These are phyloP conservation scores for Lophiostoma macrostomum DNA, from an alignment of 495 filamentous ascomycete species.

Conservation along the genomic window DNA sequence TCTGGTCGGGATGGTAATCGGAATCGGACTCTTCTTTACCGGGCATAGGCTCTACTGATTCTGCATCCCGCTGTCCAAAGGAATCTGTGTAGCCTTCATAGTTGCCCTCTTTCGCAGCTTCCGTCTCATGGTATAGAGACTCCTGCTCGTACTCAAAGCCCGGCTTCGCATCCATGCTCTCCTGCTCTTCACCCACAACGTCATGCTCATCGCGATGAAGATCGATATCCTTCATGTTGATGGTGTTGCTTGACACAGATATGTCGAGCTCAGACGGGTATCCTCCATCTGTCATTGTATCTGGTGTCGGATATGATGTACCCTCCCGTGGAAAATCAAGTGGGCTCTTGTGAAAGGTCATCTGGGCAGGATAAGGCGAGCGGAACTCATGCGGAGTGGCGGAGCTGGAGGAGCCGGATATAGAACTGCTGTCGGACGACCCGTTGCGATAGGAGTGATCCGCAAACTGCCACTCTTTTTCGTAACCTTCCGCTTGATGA, in stretches of 20 bases:
- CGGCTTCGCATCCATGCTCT: conserved; percentile 24
- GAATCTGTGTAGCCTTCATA: conserved; percentile 20
- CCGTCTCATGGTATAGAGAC: conserved; percentile 7
- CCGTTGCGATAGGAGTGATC: conserved; percentile 6
- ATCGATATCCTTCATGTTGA: conserved; percentile 33
- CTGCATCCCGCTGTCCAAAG: conserved; percentile 27
- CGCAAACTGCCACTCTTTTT: conserved; percentile 2
- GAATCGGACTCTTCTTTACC: conserved; percentile 25
- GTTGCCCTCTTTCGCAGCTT: conserved; percentile 1
- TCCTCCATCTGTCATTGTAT: neutral
- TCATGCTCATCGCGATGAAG: conserved; percentile 28
- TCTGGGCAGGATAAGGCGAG: conserved; percentile 4
- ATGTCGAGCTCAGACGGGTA: conserved; percentile 1
- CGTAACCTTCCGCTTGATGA: conserved; percentile 10
- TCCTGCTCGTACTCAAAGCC: conserved; percentile 23
- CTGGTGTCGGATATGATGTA: conserved; percentile 8
- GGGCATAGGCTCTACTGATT: conserved; percentile 29
- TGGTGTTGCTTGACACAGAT: conserved; percentile 1
- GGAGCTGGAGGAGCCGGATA: conserved; percentile 20
- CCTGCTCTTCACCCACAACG: conserved; percentile 17
- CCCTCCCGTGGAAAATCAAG: neutral
- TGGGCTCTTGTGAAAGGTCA: conserved; percentile 2
- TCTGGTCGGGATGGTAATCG: conserved; percentile 26
- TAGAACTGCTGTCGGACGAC: conserved; percentile 24
- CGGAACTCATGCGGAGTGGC: conserved; percentile 20